Base-by-base conservation (phyloP, 805 yeast genomes). In the Saturnispora ahearnii region DNA sequence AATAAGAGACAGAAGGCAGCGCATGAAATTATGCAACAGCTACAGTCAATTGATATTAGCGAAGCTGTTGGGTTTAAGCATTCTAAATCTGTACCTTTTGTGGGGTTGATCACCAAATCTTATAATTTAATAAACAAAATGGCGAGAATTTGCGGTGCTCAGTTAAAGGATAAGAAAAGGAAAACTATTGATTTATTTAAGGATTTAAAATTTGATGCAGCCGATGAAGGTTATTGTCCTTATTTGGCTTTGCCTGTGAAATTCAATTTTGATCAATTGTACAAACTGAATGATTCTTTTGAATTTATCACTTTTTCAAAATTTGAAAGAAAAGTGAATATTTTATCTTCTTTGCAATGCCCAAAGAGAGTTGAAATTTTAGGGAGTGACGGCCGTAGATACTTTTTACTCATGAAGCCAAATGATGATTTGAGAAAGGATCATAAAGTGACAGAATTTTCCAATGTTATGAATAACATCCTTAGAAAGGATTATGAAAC, bases 371-470 rank as follows among this genome's bases (percentile, higher is more conserved):
- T 93, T 8, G 78, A 78, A 12, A 69, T 91, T 3, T 65, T 78
- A 37, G 99, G 98, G 0, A 79, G 87, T 2, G 87, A 91, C 65
- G 90, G 91, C 8, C 66, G 68, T n/a, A 64, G 70, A 1, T 90
- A 90, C 62, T 76, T 83, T 18, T 73, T 93, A 13, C 73, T 93
- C 68, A 82, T 95, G 58, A 93, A 93, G 61, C 81, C 83, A 8
- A 77, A 81, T 54, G 99, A 93, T 65, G 99, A 93, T 68, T 82
- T 95, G 18, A 71, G 98, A 55, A 95, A 95, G 61, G 99, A 95
- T 70, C 93, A 96, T 4, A 85, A 95, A 58, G 78, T 91, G 47
- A 85, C 89, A 85, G 93, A 95, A 58, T 84, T 93, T 58, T 87
- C 97, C 0, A 79, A 87, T 1, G 84, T 89, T 65, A 80, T 93